Evolutionary conservation across 2,329 filamentous ascomycete genomes (phyloP), one percentile per base, ranked within the genome.

Genomic region (Cercospora canescens): DNA sequence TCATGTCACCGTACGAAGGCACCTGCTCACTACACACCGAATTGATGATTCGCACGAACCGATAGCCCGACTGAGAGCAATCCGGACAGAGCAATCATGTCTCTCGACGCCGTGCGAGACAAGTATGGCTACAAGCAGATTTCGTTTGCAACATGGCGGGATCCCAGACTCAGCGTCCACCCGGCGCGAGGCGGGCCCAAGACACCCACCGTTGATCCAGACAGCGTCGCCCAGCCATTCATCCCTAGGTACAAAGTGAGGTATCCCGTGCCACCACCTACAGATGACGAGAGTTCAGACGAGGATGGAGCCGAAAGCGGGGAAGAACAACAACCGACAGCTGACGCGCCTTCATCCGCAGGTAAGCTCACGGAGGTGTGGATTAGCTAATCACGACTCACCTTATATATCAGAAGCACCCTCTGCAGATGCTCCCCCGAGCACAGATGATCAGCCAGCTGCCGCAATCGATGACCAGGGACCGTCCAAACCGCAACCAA

Each of bases 71-170:
- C 18, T n/a, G 37, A 61, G 6, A 30, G 32, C 41, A 32, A 11
- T 11, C 12, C 6, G 9, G 24, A 9, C 28, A 24, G 21, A 45
- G 16, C 48, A 30, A 57, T 39, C 24, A 70, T 70, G 69, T 70
- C 69, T 14, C 52, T 63, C 39, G 65, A 69, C 39, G 60, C 65
- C n/a, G 65, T 73, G 52, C 71, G 69, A 62, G 68, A 67, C 48
- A 65, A 54, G 54, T 74, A 75, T 60, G 67, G 69, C 35, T 72
- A 73, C 64, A 68, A 65, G 35, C 60, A 69, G 21, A 64, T 74
- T 32, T 66, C 66, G 4, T 64, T 75, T 21, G 73, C 73, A 18
- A 71, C 66, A 54, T 75, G 73, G 73, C 62, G 69, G 16, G 69
- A 75, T 60, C 73, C 73, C 8, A 67, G 56, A 34, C 62, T 68